These are phyloP conservation scores for Spiromastix sp. DNA, from an alignment of 2,329 filamentous ascomycete species.

Conservation along the genomic window DNA sequence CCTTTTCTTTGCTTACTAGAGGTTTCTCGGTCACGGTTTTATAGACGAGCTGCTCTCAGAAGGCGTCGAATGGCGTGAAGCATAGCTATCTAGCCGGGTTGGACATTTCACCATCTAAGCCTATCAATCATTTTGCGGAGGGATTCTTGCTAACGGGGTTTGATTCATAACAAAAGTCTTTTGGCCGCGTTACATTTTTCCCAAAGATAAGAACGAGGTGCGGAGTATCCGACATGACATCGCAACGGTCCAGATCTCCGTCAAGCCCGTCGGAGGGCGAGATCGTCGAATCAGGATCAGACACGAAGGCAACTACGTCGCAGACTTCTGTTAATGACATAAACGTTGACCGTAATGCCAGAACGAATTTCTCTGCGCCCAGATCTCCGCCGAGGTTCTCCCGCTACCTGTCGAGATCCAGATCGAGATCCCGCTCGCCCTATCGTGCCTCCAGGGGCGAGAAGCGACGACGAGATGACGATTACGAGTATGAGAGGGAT, in stretches of 20 bases:
- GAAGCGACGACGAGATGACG: constrained; percentile 33
- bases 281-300: constrained; percentile 64
- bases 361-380: constrained; percentile 48
- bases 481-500: constrained; percentile 25
- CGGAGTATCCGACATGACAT: constrained; percentile 33
- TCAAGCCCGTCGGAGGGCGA: constrained; percentile 78
- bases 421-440: constrained; percentile 39
- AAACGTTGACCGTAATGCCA: constrained; percentile 88
- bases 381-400: constrained; percentile 43
- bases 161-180: constrained; percentile 9
- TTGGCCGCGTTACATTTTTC: constrained; percentile 3
- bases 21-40: too few relatives aligned
- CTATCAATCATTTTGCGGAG: constrained; percentile 5
- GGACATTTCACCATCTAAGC: constrained; percentile 13
- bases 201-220: neutral
- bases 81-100: constrained; percentile 19
- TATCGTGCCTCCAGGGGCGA: constrained; percentile 29
- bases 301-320: constrained; percentile 77
- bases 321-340: constrained; percentile 63
- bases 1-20: constrained; percentile 1
- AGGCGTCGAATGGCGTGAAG: too few relatives aligned
- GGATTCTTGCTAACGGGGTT: constrained; percentile 26
- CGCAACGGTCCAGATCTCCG: constrained; percentile 38
- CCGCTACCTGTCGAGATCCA: constrained; percentile 51
- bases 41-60: too few relatives aligned